These are phyloP conservation scores for Quercus gilva DNA, from an alignment of 306 rosid species.

Conservation along the genomic window DNA sequence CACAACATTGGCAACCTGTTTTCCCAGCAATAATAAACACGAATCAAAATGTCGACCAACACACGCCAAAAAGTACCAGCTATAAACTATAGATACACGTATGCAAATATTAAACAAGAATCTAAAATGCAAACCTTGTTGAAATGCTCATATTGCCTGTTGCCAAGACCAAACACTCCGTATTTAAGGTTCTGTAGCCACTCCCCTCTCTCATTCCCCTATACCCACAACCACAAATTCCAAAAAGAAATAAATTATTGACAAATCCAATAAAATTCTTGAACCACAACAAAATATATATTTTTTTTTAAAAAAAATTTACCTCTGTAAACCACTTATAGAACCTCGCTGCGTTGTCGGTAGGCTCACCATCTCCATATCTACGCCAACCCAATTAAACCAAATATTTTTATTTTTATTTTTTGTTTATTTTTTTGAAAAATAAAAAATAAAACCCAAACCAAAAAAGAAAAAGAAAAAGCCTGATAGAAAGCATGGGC, in stretches of 20 bases:
- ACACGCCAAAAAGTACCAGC: neutral
- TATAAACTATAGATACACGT: neutral
- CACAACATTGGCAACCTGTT: slow-evolving; percentile 66
- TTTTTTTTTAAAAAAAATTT: neutral
- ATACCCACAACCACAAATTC: slow-evolving; percentile 10
- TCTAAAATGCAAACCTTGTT: slow-evolving; percentile 63
- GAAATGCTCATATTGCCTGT: slow-evolving; percentile 97
- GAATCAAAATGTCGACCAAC: neutral
- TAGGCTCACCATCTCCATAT: slow-evolving; percentile 99
- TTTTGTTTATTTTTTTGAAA: too few relatives aligned
- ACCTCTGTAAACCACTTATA: slow-evolving; percentile 96
- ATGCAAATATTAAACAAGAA: slow-evolving; percentile 5
- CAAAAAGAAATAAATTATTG: neutral
- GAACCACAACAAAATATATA: too few relatives aligned
- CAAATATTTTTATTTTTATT: neutral
- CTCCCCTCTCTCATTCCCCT: slow-evolving; percentile 83
- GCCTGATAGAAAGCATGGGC: neutral
- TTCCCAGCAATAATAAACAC: slow-evolving; percentile 18
- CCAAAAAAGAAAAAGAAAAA: neutral
- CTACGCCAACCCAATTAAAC: slow-evolving; percentile 44
- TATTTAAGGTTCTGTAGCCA: slow-evolving; percentile 77
- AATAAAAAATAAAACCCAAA: neutral
- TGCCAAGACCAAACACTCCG: slow-evolving; percentile 96
- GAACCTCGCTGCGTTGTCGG: slow-evolving; percentile 92
- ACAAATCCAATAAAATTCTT: neutral